phyloP scores from a whole-genome alignment of 192 early-diverging fungal genomes.

The Podila verticillata region DNA sequence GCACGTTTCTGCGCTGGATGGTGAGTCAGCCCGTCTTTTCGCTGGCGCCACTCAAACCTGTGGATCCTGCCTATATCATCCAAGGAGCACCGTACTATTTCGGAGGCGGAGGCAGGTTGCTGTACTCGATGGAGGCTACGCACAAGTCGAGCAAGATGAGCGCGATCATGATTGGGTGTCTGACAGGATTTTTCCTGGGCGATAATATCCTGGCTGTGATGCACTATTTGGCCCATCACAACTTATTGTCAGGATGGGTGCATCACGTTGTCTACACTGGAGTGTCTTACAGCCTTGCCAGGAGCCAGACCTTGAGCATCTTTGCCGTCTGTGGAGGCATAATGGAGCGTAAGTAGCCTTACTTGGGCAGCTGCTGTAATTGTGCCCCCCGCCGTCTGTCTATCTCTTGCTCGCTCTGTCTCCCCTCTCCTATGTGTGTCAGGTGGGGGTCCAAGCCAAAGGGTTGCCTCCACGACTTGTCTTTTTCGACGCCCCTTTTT shows the following conservation, averaged over 20 bases:
- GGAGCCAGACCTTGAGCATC: background rate
- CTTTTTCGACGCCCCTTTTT: too few relatives aligned
- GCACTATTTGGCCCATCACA: slow-evolving; percentile 11
- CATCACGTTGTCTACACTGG: slow-evolving; percentile 20
- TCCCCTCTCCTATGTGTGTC: too few relatives aligned
- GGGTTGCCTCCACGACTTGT: too few relatives aligned
- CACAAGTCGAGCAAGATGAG: slow-evolving; percentile 9
- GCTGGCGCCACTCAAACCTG: slow-evolving; percentile 21
- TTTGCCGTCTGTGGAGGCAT: slow-evolving; percentile 15
- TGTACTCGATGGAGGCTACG: slow-evolving; percentile 24
- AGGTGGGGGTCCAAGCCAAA: too few relatives aligned
- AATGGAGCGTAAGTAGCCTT: slow-evolving; percentile 24
- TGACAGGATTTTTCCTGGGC: slow-evolving; percentile 18
- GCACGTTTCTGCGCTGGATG: slow-evolving; percentile 21
- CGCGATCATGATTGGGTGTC: slow-evolving; percentile 10
- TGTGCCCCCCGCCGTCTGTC: too few relatives aligned
- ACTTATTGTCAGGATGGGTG: slow-evolving; percentile 10
- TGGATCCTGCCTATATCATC: background rate
- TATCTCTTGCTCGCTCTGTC: too few relatives aligned
- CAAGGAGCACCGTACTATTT: slow-evolving; percentile 22
- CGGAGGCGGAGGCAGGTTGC: slow-evolving; percentile 32
- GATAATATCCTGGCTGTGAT: slow-evolving; percentile 14
- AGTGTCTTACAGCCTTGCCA: slow-evolving; percentile 3
- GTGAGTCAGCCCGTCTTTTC: slow-evolving; percentile 32
- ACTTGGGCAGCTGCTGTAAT: too few relatives aligned